Conservation (phyloP, 768 basidiomycete genomes). For the Boletus pseudo-olivaceus region DNA sequence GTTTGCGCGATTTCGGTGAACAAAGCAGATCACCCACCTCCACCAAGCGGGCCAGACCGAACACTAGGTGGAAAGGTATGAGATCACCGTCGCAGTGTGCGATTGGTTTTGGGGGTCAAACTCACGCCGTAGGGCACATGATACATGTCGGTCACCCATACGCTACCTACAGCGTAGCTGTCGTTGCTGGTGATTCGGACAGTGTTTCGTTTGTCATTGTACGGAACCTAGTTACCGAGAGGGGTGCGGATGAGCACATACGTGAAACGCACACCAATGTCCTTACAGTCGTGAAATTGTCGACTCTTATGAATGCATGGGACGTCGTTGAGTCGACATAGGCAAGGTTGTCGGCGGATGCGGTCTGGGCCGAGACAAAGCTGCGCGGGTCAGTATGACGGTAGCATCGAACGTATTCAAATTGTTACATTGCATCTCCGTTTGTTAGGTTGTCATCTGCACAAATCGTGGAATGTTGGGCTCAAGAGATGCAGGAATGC, state of each 20-base stretch:
- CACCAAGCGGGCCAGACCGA: conserved; percentile 71
- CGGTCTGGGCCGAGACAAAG: conserved; percentile 45
- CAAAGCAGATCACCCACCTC: conserved; percentile 23
- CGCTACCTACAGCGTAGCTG: conserved; percentile 51
- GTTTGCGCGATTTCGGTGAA: background rate
- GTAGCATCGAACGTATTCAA: background rate
- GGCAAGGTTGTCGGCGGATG: conserved; percentile 48
- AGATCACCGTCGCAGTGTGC: background rate
- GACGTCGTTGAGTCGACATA: conserved; percentile 61
- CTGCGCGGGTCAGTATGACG: conserved; percentile 27
- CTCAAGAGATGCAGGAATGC: background rate
- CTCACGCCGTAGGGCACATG: conserved; percentile 64
- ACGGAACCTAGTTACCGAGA: conserved; percentile 23
- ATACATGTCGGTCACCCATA: conserved; percentile 63
- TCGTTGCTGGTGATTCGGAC: conserved; percentile 62
- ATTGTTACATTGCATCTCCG: conserved; percentile 51
- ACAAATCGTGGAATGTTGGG: background rate
- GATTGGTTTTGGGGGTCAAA: conserved; percentile 15
- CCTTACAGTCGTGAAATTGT: conserved; percentile 57
- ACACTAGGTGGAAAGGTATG: conserved; percentile 42
- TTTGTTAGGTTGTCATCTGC: conserved; percentile 69
- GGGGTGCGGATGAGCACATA: background rate
- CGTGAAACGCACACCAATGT: background rate
- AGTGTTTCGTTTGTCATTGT: conserved; percentile 59
- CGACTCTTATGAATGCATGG: conserved; percentile 74